phyloP scores from a whole-genome alignment of 208 protist species.

The Lotmaria passim region DNA sequence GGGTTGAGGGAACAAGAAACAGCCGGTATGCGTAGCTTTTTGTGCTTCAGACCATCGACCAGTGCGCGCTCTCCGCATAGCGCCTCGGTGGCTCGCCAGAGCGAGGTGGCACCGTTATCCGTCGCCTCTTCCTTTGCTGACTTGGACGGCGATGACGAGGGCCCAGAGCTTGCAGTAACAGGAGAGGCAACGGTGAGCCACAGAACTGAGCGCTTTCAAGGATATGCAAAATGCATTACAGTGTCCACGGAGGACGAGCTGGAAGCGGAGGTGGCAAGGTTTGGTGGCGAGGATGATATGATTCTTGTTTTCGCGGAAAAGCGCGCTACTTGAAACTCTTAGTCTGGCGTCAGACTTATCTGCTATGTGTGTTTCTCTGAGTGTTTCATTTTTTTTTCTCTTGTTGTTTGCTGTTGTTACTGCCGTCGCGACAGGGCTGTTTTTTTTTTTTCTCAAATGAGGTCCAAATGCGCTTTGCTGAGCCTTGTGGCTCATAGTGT shows the following conservation, averaged over 20 bases:
- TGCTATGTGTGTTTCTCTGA: too few species aligned
- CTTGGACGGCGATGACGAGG: background rate
- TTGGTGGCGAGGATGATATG: constrained; percentile 38
- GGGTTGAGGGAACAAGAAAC: background rate
- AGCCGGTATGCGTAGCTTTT: constrained; percentile 14
- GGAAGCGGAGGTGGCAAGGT: constrained; percentile 32
- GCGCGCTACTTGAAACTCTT: too few species aligned
- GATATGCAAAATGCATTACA: constrained; percentile 15
- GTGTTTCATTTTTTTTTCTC: background rate
- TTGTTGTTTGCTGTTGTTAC: too few species aligned
- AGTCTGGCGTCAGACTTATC: too few species aligned
- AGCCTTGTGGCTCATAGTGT: too few species aligned
- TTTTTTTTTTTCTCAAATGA: too few species aligned
- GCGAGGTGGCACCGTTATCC: background rate
- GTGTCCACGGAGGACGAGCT: constrained; percentile 25
- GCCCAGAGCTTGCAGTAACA: background rate
- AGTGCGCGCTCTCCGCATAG: background rate
- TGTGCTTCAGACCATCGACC: constrained; percentile 18
- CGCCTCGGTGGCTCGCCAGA: too few species aligned
- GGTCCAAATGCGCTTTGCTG: too few species aligned
- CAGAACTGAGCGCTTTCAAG: constrained; percentile 10
- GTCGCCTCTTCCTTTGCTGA: constrained; percentile 3
- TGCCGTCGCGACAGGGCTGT: too few species aligned
- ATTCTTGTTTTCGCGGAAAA: constrained; percentile 35
- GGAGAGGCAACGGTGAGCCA: background rate